A percentile compares a stretch with the other conserved stretches of the same genome.
Conservation (phyloP, 1,284 basidiomycete species). For the Ceratobasidium sp. region DNA sequence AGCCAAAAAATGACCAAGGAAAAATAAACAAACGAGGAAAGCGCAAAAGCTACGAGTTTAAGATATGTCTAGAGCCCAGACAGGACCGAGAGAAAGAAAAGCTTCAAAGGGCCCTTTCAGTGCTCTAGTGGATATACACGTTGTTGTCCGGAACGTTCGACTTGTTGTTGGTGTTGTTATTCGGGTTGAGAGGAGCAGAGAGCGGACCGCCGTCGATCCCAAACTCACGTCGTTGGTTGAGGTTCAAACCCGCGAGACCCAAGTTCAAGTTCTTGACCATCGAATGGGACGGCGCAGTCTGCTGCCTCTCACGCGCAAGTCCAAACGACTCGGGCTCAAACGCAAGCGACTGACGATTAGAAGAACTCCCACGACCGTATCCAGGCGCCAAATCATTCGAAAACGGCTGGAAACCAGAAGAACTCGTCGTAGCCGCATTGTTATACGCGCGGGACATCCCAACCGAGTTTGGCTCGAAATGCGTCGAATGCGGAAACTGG, state of each 20-base stretch:
- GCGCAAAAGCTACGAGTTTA: constrained; percentile 20
- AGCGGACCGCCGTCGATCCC: constrained; percentile 37
- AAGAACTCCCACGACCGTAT: constrained; percentile 4
- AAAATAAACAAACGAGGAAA: constrained; percentile 23
- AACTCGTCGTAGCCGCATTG: background rate
- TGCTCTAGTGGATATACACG: constrained; percentile 45
- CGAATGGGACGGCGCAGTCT: constrained; percentile 20
- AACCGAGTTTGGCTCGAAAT: constrained; percentile 22
- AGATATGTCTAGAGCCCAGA: constrained; percentile 33
- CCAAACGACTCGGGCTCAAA: constrained; percentile 42
- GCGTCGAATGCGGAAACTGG: constrained; percentile 9
- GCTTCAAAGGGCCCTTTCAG: constrained; percentile 28
- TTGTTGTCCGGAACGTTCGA: constrained; percentile 24
- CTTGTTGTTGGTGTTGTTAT: constrained; percentile 25
- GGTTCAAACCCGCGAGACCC: constrained; percentile 26
- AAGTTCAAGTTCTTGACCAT: constrained; percentile 37
- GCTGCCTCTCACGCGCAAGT: constrained; percentile 38
- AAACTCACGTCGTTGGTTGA: constrained; percentile 39
- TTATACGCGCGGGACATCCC: constrained; percentile 41
- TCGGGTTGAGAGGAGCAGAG: constrained; percentile 21
- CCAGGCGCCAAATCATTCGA: constrained; percentile 15
- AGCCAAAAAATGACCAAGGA: background rate
- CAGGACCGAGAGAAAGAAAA: constrained; percentile 16
- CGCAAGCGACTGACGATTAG: constrained; percentile 30
- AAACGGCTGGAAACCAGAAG: constrained; percentile 34